phyloP scores from a whole-genome alignment of 495 filamentous ascomycete species.

The Paragyromitra xinjiangensis region DNA sequence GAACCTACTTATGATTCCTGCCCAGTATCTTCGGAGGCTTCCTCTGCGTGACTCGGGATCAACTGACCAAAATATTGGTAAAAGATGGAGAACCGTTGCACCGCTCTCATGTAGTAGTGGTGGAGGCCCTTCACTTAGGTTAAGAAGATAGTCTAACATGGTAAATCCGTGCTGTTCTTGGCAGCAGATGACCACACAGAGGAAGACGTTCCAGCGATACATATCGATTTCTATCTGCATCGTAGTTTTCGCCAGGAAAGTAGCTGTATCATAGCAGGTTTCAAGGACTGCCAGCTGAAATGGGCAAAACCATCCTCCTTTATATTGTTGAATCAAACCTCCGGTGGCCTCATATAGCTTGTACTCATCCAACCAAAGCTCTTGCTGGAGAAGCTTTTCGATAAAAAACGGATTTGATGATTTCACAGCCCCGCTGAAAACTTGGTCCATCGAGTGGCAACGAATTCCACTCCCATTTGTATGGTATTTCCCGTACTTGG shows the following conservation, averaged over 20 bases:
- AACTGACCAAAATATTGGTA: neutral
- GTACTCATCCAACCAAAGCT: neutral
- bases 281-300: constrained; percentile 5
- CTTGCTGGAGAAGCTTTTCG: neutral
- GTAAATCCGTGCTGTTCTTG: neutral
- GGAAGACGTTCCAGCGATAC: neutral
- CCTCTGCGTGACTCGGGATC: constrained; percentile 8
- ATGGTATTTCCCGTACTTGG: neutral
- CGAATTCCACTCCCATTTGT: neutral
- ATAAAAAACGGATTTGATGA: constrained; percentile 15
- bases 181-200: neutral
- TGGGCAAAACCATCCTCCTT: neutral
- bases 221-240: constrained; percentile 1
- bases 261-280: constrained; percentile 6
- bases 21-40: neutral
- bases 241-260: constrained; percentile 11
- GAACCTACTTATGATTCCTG: neutral
- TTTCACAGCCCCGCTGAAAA: neutral
- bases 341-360: neutral
- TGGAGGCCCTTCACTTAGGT: constrained; percentile 3
- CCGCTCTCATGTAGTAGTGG: neutral
- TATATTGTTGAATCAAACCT: neutral
- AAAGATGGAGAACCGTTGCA: neutral
- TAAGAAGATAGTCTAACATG: constrained; percentile 8
- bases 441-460: neutral